Evolutionary conservation across 306 rosid species (phyloP).

Genomic region (Citrullus colocynthis): DNA sequence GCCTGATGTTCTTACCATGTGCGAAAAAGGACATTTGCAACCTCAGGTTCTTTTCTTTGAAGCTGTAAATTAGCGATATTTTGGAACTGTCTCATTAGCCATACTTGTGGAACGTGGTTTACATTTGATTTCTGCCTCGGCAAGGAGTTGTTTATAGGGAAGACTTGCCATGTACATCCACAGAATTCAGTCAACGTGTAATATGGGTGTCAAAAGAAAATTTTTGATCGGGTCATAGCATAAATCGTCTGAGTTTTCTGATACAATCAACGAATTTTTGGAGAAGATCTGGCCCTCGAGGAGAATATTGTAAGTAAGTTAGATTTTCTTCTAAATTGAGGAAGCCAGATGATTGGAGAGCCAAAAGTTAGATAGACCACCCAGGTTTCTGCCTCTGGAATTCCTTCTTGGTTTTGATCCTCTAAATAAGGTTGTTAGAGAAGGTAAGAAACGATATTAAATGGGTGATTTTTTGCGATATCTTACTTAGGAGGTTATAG

Average conservation of each 20-base stretch:
- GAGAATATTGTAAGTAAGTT: constrained; percentile 25
- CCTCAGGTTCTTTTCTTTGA: constrained; percentile 98
- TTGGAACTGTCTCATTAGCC: constrained; percentile 17
- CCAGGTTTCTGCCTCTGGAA: background rate
- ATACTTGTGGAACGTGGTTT: background rate
- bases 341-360: constrained; percentile 23
- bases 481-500: background rate
- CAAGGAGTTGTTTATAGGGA: constrained; percentile 14
- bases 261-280: constrained; percentile 26
- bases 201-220: constrained; percentile 16
- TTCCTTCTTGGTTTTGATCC: constrained; percentile 15
- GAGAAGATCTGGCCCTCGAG: constrained; percentile 24
- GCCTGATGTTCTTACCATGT: constrained; percentile 64
- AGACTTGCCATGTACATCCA: constrained; percentile 25
- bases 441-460: constrained; percentile 3
- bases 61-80: constrained; percentile 59
- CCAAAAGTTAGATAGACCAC: constrained; percentile 5
- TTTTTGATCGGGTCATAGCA: constrained; percentile 5
- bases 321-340: constrained; percentile 18
- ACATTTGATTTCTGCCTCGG: constrained; percentile 1
- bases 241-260: constrained; percentile 29
- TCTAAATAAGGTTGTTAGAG: constrained; percentile 35
- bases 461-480: constrained; percentile 4
- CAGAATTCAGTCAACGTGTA: constrained; percentile 18
- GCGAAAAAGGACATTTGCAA: constrained; percentile 91